A percentile compares a stretch with the other conserved stretches of the same genome.
Conservation (phyloP, 208 protist species). For the Novymonas esmeraldas region DNA sequence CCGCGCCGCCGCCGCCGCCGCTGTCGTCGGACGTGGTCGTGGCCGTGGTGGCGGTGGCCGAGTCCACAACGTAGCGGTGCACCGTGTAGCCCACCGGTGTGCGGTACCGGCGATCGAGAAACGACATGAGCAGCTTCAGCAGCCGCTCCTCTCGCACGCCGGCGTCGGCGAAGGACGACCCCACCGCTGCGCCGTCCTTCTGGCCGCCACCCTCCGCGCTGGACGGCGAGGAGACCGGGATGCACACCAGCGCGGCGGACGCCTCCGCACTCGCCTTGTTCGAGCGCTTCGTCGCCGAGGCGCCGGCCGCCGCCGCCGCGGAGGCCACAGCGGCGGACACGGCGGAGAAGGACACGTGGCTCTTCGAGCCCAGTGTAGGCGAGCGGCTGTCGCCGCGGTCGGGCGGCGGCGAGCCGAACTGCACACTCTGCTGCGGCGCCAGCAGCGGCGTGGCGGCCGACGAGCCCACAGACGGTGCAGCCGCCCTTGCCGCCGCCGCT, state of each 20-base stretch:
- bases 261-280: neutral
- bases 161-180: slow-evolving; percentile 16
- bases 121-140: slow-evolving; percentile 41
- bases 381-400: slow-evolving; percentile 15
- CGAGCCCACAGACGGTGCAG: neutral
- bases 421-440: slow-evolving; percentile 16
- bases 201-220: neutral
- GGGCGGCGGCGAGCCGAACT: slow-evolving; percentile 17
- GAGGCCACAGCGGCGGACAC: slow-evolving; percentile 15
- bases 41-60: slow-evolving; percentile 2
- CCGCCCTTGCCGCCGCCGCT: slow-evolving; percentile 4
- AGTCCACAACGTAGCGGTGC: slow-evolving; percentile 33
- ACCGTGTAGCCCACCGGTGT: slow-evolving; percentile 34
- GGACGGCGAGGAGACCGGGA: slow-evolving; percentile 19
- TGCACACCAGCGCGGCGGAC: slow-evolving; percentile 23
- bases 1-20: neutral
- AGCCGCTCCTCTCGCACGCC: slow-evolving; percentile 36
- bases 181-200: neutral
- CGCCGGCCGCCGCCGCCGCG: slow-evolving; percentile 1
- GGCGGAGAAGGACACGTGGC: slow-evolving; percentile 20
- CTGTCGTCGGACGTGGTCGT: too few relatives aligned
- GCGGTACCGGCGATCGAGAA: slow-evolving; percentile 41
- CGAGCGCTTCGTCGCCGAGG: neutral
- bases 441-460: slow-evolving; percentile 14
- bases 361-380: slow-evolving; percentile 1